phyloP scores from a whole-genome alignment of 257 asterid species.

The Verbascum thapsus region DNA sequence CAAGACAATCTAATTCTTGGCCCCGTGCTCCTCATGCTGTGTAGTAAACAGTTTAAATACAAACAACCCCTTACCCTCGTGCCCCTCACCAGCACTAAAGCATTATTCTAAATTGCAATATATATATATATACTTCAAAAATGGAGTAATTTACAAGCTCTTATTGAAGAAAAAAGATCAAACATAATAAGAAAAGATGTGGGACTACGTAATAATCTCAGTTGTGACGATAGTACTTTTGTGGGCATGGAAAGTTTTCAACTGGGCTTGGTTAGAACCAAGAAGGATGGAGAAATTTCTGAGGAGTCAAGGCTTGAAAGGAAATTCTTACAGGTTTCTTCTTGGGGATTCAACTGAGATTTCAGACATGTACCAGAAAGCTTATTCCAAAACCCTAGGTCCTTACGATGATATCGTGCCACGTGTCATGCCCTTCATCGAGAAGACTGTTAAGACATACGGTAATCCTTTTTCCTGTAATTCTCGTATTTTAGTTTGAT shows the following conservation, averaged over 20 bases:
- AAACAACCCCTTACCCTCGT: too few species aligned
- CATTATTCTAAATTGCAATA: too few species aligned
- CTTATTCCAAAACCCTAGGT: constrained; percentile 8
- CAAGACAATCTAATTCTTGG: too few species aligned
- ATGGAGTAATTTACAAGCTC: too few species aligned
- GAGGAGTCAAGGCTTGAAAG: constrained; percentile 22
- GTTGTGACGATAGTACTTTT: neutral
- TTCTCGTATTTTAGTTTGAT: too few species aligned
- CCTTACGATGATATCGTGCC: constrained; percentile 1
- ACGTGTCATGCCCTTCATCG: constrained; percentile 31
- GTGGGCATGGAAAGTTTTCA: constrained; percentile 20
- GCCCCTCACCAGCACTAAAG: too few species aligned
- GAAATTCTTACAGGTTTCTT: constrained; percentile 23
- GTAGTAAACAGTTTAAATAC: too few species aligned
- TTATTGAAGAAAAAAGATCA: too few species aligned
- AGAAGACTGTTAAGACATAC: constrained; percentile 8
- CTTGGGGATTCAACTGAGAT: constrained; percentile 20
- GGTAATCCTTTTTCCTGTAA: neutral
- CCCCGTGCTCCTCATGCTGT: too few species aligned
- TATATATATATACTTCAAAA: too few species aligned
- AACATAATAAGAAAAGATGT: neutral
- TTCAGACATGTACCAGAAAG: constrained; percentile 16
- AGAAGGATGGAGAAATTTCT: constrained; percentile 21
- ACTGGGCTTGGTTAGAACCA: constrained; percentile 28
- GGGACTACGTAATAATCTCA: neutral